Percentiles rank a stretch among this genome's conserved stretches.
Evolutionary conservation across 164 flowering plant genomes (phyloP).

Genomic region (Houttuynia cordata): DNA sequence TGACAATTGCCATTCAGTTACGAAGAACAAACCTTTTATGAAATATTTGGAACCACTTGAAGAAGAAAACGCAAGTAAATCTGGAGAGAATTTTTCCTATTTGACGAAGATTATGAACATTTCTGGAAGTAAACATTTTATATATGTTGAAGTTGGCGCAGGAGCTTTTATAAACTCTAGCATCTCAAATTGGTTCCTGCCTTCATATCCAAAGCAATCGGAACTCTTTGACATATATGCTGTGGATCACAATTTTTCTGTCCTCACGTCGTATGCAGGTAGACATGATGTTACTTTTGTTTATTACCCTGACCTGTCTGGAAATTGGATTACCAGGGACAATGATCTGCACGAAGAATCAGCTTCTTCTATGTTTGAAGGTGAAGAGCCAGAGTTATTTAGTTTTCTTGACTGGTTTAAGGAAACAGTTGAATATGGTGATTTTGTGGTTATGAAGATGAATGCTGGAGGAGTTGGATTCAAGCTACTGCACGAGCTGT

Average conservation of each 20-base stretch:
- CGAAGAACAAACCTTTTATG: constrained; percentile 36
- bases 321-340: constrained; percentile 9
- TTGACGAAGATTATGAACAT: constrained; percentile 48
- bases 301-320: constrained; percentile 62
- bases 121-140: constrained; percentile 30
- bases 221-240: constrained; percentile 39
- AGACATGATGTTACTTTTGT: constrained; percentile 68
- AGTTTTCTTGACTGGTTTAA: constrained; percentile 67
- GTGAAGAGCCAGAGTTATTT: constrained; percentile 25
- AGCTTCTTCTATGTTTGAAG: constrained; percentile 6
- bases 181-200: constrained; percentile 29
- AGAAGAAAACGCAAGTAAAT: constrained; percentile 16
- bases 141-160: constrained; percentile 63
- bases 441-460: constrained; percentile 72
- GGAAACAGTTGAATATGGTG: constrained; percentile 45
- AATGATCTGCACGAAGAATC: constrained; percentile 15
- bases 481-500: constrained; percentile 49
- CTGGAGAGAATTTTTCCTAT: constrained; percentile 23
- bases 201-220: constrained; percentile 32
- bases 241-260: constrained; percentile 52
- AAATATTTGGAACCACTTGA: constrained; percentile 49
- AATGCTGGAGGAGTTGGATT: constrained; percentile 44
- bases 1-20: constrained; percentile 40
- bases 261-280: constrained; percentile 47
- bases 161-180: constrained; percentile 33